Conservation (phyloP, 2,329 filamentous ascomycete genomes). For the Penicillium fuscoglaucum region DNA sequence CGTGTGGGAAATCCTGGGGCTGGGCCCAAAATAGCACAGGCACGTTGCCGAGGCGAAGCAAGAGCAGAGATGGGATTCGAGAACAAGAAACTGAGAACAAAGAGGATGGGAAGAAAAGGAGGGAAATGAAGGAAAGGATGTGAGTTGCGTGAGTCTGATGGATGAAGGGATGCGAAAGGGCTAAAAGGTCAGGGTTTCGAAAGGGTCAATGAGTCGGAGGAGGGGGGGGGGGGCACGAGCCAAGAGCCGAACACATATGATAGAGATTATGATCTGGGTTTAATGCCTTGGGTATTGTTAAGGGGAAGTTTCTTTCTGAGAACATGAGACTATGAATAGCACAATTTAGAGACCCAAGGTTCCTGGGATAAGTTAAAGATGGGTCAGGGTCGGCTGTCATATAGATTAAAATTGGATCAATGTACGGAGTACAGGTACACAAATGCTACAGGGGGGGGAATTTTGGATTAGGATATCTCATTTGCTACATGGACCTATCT, state of each 20-base stretch:
- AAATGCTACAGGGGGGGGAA: not conserved
- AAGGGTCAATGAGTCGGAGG: constrained; percentile 5
- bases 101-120: not conserved
- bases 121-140: not conserved
- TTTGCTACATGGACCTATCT: not conserved
- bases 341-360: constrained; percentile 18
- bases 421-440: not conserved
- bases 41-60: not conserved
- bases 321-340: constrained; percentile 8
- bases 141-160: not conserved
- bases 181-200: constrained; percentile 4
- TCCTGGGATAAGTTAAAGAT: constrained; percentile 9
- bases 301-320: not conserved
- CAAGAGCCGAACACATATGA: constrained; percentile 9
- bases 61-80: constrained; percentile 1
- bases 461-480: not conserved
- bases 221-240: constrained; percentile 7
- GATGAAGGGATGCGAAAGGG: constrained; percentile 12
- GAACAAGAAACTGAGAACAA: constrained; percentile 1
- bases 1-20: constrained; percentile 31
- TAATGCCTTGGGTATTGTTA: not conserved
- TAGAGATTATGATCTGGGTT: not conserved
- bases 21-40: constrained; percentile 35
- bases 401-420: constrained; percentile 6
- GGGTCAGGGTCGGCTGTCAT: constrained; percentile 15